phyloP scores from a whole-genome alignment of 345 rosid genomes.

The Adansonia digitata region DNA sequence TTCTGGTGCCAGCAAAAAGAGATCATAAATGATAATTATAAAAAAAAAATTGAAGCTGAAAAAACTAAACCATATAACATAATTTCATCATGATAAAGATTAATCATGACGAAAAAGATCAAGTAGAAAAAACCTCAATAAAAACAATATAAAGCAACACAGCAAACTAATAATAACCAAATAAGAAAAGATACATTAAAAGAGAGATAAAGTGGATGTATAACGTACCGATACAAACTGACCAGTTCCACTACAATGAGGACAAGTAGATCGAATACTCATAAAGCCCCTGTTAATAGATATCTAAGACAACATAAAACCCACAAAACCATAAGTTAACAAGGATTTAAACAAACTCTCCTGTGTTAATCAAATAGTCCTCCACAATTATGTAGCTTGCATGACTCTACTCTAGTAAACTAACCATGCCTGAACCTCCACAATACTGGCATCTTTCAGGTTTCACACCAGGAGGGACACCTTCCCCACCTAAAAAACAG shows the following conservation, averaged over 20 bases:
- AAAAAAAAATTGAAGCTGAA: neutral
- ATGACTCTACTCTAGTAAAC: constrained; percentile 17
- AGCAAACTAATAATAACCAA: neutral
- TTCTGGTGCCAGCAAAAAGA: constrained; percentile 45
- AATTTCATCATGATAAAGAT: neutral
- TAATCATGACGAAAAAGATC: neutral
- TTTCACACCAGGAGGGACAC: constrained; percentile 95
- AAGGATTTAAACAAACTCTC: neutral
- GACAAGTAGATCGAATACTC: constrained; percentile 67
- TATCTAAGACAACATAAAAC: constrained; percentile 39
- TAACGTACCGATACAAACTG: constrained; percentile 61
- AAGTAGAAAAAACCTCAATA: neutral
- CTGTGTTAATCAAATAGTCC: no score
- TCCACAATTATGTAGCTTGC: neutral
- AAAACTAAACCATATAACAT: neutral
- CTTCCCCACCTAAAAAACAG: constrained; percentile 72
- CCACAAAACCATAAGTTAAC: constrained; percentile 6
- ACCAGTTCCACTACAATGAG: constrained; percentile 80
- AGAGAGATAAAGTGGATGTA: neutral
- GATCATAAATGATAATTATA: neutral
- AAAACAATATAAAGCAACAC: neutral
- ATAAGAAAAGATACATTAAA: neutral
- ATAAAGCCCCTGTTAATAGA: constrained; percentile 59
- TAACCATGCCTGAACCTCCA: constrained; percentile 86
- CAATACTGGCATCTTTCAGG: constrained; percentile 84